A percentile compares a stretch with the other conserved stretches of the same genome.
Conservation (phyloP, 306 rosid genomes). For the Senna siamea region DNA sequence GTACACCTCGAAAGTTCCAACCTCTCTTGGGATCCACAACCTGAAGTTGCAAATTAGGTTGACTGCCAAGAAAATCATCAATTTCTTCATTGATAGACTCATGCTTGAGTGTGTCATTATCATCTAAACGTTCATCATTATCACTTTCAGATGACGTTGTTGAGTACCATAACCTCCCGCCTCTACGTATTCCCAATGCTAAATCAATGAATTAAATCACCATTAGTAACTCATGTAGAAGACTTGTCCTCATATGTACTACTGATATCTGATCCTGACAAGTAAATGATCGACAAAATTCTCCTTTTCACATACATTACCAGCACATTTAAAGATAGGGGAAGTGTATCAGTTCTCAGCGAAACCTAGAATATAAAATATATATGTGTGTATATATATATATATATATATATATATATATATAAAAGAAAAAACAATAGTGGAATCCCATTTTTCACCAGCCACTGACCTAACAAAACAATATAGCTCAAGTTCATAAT, state of each 20-base stretch:
- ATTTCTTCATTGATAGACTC: constrained; percentile 43
- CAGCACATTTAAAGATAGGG: neutral
- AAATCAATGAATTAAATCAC: constrained; percentile 38
- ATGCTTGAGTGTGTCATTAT: constrained; percentile 36
- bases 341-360: neutral
- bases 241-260: neutral
- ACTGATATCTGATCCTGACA: neutral
- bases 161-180: constrained; percentile 56
- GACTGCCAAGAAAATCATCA: constrained; percentile 56
- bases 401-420: too few species aligned
- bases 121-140: constrained; percentile 29
- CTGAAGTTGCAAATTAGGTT: constrained; percentile 57
- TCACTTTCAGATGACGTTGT: constrained; percentile 43
- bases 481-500: neutral
- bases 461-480: neutral
- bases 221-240: constrained; percentile 30
- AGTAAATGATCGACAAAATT: constrained; percentile 26
- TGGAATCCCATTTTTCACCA: neutral
- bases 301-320: neutral
- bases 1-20: constrained; percentile 96
- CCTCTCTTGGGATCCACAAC: constrained; percentile 89
- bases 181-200: constrained; percentile 47
- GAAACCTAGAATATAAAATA: constrained; percentile 7
- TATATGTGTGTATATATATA: too few species aligned
- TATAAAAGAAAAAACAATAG: neutral